Conservation (phyloP, 2,329 filamentous ascomycete species). For the Leptographium flavum region DNA sequence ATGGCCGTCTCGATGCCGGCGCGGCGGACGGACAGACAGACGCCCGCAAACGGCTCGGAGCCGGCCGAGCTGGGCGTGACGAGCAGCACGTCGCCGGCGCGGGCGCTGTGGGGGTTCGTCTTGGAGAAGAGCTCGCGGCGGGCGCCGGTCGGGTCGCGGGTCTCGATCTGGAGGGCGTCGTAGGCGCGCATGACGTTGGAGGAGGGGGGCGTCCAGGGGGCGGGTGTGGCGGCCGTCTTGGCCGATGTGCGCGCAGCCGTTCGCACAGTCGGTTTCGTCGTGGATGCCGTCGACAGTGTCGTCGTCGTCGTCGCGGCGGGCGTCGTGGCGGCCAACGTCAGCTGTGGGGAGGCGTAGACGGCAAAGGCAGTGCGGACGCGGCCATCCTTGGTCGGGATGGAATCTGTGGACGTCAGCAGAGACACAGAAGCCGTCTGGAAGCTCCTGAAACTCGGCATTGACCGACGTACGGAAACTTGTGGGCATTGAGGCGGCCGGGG, state of each 20-base stretch:
- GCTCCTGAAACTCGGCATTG: neutral
- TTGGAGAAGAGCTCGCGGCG: conserved; percentile 70
- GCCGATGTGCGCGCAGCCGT: too few species aligned
- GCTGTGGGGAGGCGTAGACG: conserved; percentile 22
- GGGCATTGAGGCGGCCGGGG: neutral
- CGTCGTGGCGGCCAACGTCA: conserved; percentile 1
- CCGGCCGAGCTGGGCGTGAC: conserved; percentile 67
- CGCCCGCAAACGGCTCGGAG: conserved; percentile 80
- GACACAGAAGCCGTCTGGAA: too few species aligned
- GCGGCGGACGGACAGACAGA: conserved; percentile 73
- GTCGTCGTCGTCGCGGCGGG: conserved; percentile 3
- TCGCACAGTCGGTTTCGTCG: too few species aligned
- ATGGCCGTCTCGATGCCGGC: conserved; percentile 83
- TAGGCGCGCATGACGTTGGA: conserved; percentile 51
- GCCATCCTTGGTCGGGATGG: conserved; percentile 7
- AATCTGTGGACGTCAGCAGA: conserved; percentile 6
- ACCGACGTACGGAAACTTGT: neutral
- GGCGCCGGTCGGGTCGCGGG: conserved; percentile 73
- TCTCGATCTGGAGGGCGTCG: conserved; percentile 51
- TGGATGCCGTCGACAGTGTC: conserved; percentile 1
- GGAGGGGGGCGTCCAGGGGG: conserved; percentile 7
- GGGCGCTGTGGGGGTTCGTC: conserved; percentile 62
- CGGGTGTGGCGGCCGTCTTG: conserved; percentile 7
- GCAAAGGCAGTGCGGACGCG: conserved; percentile 30
- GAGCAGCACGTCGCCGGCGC: conserved; percentile 80